phyloP scores from a whole-genome alignment of 169 alveolate species.

The Plasmodium vivax region DNA sequence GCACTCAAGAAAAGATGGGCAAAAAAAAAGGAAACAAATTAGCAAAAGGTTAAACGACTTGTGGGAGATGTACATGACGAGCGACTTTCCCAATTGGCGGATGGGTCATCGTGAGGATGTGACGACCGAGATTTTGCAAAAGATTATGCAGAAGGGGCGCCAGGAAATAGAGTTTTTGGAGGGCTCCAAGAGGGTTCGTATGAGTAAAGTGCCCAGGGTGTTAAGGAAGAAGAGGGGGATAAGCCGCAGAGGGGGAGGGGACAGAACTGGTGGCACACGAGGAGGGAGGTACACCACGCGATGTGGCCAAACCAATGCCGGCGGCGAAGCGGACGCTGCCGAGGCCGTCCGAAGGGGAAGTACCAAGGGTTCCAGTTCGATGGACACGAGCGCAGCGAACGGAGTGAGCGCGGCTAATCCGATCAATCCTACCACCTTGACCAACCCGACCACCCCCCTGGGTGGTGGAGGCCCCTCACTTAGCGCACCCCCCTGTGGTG shows the following conservation, averaged over 20 bases:
- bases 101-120: constrained; percentile 20
- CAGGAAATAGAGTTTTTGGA: background rate
- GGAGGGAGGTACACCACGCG: background rate
- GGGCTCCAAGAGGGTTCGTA: background rate
- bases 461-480: background rate
- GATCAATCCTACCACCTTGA: background rate
- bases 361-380: background rate
- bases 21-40: background rate
- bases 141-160: constrained; percentile 5
- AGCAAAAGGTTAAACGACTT: constrained; percentile 11
- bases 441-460: background rate
- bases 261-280: background rate
- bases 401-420: background rate
- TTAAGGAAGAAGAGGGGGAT: background rate
- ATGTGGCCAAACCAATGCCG: background rate
- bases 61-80: constrained; percentile 25
- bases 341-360: background rate
- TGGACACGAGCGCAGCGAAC: background rate
- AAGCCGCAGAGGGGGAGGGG: background rate
- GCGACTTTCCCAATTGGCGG: background rate
- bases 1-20: background rate
- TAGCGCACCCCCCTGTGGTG: background rate
- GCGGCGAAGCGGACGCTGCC: background rate
- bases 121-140: background rate
- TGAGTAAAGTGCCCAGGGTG: background rate